Conservation (phyloP, 2,329 filamentous ascomycete species). For the Colletotrichum truncatum region DNA sequence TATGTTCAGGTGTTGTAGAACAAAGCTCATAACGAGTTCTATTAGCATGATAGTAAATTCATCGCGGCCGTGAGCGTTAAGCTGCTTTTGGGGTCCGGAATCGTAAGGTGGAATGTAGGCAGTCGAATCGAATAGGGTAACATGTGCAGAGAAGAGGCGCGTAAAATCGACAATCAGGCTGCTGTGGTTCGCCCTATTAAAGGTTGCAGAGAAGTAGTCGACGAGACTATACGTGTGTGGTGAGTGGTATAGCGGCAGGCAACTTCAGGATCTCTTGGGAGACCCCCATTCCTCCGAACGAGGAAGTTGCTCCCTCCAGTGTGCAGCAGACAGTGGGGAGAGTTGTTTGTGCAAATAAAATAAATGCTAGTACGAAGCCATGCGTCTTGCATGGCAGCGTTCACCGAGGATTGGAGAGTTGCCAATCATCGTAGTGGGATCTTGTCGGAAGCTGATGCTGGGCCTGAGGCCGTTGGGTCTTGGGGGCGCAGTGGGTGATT, state of each 20-base stretch:
- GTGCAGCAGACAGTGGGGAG: slow-evolving; percentile 38
- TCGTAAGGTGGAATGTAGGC: slow-evolving; percentile 24
- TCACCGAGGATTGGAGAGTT: slow-evolving; percentile 57
- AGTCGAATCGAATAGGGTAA: slow-evolving; percentile 30
- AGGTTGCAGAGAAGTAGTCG: slow-evolving; percentile 11
- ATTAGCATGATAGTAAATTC: slow-evolving; percentile 27
- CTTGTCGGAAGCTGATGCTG: slow-evolving; percentile 43
- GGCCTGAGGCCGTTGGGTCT: slow-evolving; percentile 45
- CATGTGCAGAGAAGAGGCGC: slow-evolving; percentile 31
- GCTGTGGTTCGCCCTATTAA: slow-evolving; percentile 32
- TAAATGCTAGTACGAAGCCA: slow-evolving; percentile 68
- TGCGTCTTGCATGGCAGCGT: slow-evolving; percentile 64
- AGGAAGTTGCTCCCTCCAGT: slow-evolving; percentile 32
- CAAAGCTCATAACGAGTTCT: slow-evolving; percentile 28
- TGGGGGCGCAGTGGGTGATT: slow-evolving; percentile 65
- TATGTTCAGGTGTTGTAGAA: slow-evolving; percentile 28
- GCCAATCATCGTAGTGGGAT: slow-evolving; percentile 54
- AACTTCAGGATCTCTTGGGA: too few species aligned
- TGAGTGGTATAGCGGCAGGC: background rate
- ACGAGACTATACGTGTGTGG: slow-evolving; percentile 3
- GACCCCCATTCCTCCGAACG: slow-evolving; percentile 16
- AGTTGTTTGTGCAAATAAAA: background rate
- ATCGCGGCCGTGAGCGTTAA: slow-evolving; percentile 28
- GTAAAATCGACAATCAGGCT: slow-evolving; percentile 29
- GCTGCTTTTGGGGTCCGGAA: slow-evolving; percentile 20